These are phyloP conservation scores for Calycina herbarum DNA, from an alignment of 2,329 filamentous ascomycete genomes.

Conservation along the genomic window DNA sequence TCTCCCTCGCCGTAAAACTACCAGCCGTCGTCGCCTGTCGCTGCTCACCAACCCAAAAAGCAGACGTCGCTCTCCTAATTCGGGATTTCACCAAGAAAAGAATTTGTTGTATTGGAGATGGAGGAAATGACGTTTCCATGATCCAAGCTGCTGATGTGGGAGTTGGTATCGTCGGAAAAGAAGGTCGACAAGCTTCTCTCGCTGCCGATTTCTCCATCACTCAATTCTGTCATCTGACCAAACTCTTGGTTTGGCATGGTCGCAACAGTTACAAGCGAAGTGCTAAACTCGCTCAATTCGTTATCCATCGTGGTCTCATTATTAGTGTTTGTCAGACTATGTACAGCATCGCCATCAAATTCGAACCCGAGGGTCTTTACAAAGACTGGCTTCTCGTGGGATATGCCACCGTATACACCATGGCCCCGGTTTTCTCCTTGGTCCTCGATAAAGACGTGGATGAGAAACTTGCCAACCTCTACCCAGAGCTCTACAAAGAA, in stretches of 20 bases:
- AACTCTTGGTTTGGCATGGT: constrained; percentile 97
- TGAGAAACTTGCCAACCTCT: constrained; percentile 88
- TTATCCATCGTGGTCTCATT: constrained; percentile 95
- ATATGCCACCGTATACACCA: constrained; percentile 95
- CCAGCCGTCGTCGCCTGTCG: constrained; percentile 94
- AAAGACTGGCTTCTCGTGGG: constrained; percentile 96
- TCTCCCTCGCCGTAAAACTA: constrained; percentile 81
- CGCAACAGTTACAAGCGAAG: constrained; percentile 95
- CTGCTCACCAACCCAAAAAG: constrained; percentile 96
- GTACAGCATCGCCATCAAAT: constrained; percentile 89
- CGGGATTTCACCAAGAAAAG: constrained; percentile 90
- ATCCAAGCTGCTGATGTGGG: constrained; percentile 98
- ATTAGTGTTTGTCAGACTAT: constrained; percentile 96
- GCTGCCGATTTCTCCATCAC: constrained; percentile 97
- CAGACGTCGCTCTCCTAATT: constrained; percentile 88
- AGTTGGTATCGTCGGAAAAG: constrained; percentile 96
- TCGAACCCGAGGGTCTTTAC: constrained; percentile 93
- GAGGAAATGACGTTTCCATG: constrained; percentile 98
- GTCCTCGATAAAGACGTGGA: constrained; percentile 95
- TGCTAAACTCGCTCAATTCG: constrained; percentile 95
- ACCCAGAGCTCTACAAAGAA: constrained; percentile 97
- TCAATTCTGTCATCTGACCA: constrained; percentile 92
- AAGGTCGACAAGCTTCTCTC: constrained; percentile 89
- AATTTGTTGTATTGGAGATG: constrained; percentile 95
- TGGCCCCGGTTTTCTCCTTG: constrained; percentile 86